A percentile compares a stretch with the other conserved stretches of the same genome.
These are phyloP conservation scores for Mycosphaerella sp. DNA, from an alignment of 2,329 filamentous ascomycete genomes.

Conservation along the genomic window DNA sequence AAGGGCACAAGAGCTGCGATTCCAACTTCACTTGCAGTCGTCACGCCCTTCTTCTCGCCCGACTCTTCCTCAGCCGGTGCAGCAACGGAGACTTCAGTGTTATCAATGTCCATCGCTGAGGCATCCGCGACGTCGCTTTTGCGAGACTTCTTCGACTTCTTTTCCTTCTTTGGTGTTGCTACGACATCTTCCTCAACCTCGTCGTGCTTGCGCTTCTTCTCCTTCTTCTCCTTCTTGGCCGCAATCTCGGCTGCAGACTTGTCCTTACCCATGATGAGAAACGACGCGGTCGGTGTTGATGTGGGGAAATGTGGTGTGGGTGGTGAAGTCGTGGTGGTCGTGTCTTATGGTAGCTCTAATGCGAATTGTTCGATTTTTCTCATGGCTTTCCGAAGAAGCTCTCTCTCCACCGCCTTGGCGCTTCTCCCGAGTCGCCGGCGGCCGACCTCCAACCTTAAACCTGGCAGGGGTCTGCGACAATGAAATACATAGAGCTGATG, in stretches of 20 bases:
- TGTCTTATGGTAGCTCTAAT: no score
- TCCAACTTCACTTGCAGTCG: constrained; percentile 30
- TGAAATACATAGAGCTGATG: no score
- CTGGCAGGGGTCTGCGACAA: no score
- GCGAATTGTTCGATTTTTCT: no score
- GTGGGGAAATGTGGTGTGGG: no score
- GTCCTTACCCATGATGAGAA: constrained; percentile 33
- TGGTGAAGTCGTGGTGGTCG: no score
- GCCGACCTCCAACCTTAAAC: no score
- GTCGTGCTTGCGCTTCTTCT: constrained; percentile 34
- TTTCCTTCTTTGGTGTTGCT: constrained; percentile 39
- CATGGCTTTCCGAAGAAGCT: no score
- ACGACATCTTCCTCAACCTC: constrained; percentile 17
- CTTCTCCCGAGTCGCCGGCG: no score
- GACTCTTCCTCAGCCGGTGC: constrained; percentile 36
- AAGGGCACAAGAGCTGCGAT: constrained; percentile 67
- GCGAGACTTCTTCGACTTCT: constrained; percentile 53
- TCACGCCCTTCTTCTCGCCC: constrained; percentile 39
- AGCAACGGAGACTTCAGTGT: constrained; percentile 24
- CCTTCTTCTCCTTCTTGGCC: constrained; percentile 34
- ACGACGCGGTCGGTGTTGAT: background rate
- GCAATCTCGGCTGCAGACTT: constrained; percentile 34
- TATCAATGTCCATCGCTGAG: constrained; percentile 24
- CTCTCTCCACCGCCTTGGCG: no score
- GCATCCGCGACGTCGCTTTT: constrained; percentile 49